These are phyloP conservation scores for Pichiaceae sp. DNA, from an alignment of 1,139 yeast species.

Conservation along the genomic window DNA sequence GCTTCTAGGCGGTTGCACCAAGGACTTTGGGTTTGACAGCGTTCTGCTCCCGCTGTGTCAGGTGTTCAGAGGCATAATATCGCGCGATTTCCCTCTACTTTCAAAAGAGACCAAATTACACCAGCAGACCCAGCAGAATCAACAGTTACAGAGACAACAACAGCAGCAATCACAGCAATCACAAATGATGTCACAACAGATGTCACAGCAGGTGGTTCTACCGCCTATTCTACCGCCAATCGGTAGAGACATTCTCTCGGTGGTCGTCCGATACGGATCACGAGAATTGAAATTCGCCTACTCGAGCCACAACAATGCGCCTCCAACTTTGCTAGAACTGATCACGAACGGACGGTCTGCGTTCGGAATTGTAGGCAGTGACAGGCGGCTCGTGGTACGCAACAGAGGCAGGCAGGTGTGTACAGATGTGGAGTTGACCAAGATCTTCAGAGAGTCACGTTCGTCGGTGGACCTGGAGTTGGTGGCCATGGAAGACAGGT, in stretches of 20 bases:
- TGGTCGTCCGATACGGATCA: constrained; percentile 34
- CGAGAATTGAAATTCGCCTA: constrained; percentile 47
- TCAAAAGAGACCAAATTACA: constrained; percentile 3
- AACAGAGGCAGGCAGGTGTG: constrained; percentile 15
- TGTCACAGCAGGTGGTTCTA: constrained; percentile 2
- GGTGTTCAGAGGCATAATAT: constrained; percentile 53
- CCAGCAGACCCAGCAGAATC: constrained; percentile 1
- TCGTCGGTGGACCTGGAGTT: constrained; percentile 10
- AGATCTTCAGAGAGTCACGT: constrained; percentile 14
- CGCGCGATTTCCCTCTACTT: constrained; percentile 57
- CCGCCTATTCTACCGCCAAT: constrained; percentile 4
- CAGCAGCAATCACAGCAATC: constrained; percentile 2
- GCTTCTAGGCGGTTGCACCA: constrained; percentile 60
- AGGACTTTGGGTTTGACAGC: constrained; percentile 73
- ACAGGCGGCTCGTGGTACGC: constrained; percentile 24
- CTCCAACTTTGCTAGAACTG: constrained; percentile 62
- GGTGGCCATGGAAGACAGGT: constrained; percentile 17
- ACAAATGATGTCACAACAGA: constrained; percentile 6
- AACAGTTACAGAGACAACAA: not conserved
- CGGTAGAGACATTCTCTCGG: constrained; percentile 23
- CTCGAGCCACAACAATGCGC: constrained; percentile 50
- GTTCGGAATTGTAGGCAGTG: constrained; percentile 38
- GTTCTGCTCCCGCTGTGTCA: constrained; percentile 57
- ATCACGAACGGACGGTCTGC: constrained; percentile 65
- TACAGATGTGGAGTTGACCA: constrained; percentile 22